Conservation (phyloP, 768 basidiomycete species). For the Agrocybe pediades region DNA sequence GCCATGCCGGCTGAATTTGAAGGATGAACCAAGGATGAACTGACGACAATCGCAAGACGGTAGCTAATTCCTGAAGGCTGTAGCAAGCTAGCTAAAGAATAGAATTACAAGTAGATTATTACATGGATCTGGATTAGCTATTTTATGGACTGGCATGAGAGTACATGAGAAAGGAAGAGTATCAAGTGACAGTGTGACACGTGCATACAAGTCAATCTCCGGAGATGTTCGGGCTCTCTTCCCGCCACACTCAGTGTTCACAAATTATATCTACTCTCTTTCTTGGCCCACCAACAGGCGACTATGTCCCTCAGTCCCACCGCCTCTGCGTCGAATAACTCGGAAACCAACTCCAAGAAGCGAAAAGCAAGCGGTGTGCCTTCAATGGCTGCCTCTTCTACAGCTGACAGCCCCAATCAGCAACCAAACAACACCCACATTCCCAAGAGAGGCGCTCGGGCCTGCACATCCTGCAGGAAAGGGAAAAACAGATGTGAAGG, state of each 20-base stretch:
- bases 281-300: conserved; percentile 17
- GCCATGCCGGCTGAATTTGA: too few relatives aligned
- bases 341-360: conserved; percentile 58
- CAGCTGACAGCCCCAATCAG: conserved; percentile 29
- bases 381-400: conserved; percentile 35
- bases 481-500: conserved; percentile 95
- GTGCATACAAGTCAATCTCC: conserved; percentile 25
- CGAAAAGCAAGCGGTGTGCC: conserved; percentile 46
- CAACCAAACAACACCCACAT: conserved; percentile 58
- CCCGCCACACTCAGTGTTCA: conserved; percentile 23
- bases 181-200: conserved; percentile 34
- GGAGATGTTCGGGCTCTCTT: conserved; percentile 26
- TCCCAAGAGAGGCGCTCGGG: conserved; percentile 87
- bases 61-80: neutral
- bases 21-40: too few relatives aligned
- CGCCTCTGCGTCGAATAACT: conserved; percentile 55
- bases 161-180: conserved; percentile 15
- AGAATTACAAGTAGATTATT: neutral
- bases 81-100: neutral
- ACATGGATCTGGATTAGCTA: neutral
- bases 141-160: conserved; percentile 12
- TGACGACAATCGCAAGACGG: too few relatives aligned
- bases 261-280: conserved; percentile 24
- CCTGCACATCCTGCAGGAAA: conserved; percentile 87
- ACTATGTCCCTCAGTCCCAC: conserved; percentile 71